Evolutionary conservation across 164 flowering plant genomes (phyloP), one percentile per base, ranked within the genome.

Genomic region (Amborella trichopoda): DNA sequence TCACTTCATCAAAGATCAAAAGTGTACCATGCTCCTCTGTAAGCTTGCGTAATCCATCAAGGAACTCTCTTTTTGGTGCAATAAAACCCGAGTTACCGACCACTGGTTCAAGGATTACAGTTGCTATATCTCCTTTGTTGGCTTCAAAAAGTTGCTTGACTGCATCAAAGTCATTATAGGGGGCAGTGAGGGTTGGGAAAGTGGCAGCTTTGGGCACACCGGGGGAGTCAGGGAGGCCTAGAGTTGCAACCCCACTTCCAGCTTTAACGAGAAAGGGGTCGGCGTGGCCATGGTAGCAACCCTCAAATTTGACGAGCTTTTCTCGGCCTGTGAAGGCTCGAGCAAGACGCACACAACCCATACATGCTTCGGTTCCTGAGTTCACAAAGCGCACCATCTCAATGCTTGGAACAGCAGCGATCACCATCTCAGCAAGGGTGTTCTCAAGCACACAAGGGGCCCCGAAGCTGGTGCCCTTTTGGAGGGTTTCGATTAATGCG

Each of bases 251-350:
- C 2, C 96, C 96, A 59, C 96, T 87, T 5, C 96, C 99, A 5
- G 95, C 95, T 65, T 87, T 84, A 49, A 91, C 95, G n/a, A 91
- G 91, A 61, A 78, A 84, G 1, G 96, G 81, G 54, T 87, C 88
- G n/a, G 95, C 96, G 67, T 91, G 99, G 37, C 99, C 99, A 54
- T 91, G 96, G 62, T 91, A 91, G 68, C 99, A 91, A 17, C 99
- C 96, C 64, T 91, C 95, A 56, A 87, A 91, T 56, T 84, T 91
- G 48, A 84, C 73, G 50, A 91, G 56, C 60, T 80, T 82, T 34
- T 54, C 52, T 0, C 73, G 67, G 14, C 78, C 60, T 17, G 96
- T 78, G 70, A 60, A 84, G 28, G 96, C 96, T 51, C 95, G 96
- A 37, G 96, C 89, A 38, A 87, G 65, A 19, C 95, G 84, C 43